These are phyloP conservation scores for Fusarium avenaceum DNA, from an alignment of 2,329 filamentous ascomycete genomes.

Conservation along the genomic window DNA sequence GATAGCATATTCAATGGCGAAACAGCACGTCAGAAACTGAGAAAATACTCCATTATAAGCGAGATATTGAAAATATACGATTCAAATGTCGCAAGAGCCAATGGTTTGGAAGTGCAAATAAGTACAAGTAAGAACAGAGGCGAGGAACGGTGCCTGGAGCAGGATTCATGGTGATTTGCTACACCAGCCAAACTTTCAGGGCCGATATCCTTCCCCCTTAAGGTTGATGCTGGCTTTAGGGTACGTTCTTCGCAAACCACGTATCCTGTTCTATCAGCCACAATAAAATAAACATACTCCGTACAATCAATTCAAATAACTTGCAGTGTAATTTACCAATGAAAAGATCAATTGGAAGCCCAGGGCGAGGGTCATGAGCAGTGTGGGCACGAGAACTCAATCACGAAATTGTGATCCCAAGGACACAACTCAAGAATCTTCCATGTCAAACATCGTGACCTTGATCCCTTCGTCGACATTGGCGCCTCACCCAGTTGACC, in stretches of 20 bases:
- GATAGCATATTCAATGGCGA: conserved; percentile 23
- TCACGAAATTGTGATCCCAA: conserved; percentile 2
- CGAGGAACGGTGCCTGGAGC: background rate
- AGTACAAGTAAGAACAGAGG: background rate
- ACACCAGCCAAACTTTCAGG: conserved; percentile 4
- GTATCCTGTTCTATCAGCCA: conserved; percentile 2
- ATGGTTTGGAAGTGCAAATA: background rate
- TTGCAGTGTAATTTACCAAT: conserved; percentile 7
- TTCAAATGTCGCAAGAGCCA: background rate
- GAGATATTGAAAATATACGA: background rate
- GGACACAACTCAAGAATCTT: conserved; percentile 9
- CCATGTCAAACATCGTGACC: conserved; percentile 28
- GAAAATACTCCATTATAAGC: background rate
- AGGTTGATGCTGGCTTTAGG: conserved; percentile 13
- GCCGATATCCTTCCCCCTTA: conserved; percentile 4
- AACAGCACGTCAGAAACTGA: conserved; percentile 16
- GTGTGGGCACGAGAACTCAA: conserved; percentile 13
- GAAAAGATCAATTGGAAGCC: conserved; percentile 5
- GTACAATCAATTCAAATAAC: background rate
- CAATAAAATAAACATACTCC: background rate
- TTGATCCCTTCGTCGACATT: conserved; percentile 18
- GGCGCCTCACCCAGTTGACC: conserved; percentile 23
- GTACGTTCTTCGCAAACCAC: conserved; percentile 1
- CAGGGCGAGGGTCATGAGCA: conserved; percentile 7
- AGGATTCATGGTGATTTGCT: background rate